Conservation (phyloP, 306 rosid genomes). For the Vicia villosa region DNA sequence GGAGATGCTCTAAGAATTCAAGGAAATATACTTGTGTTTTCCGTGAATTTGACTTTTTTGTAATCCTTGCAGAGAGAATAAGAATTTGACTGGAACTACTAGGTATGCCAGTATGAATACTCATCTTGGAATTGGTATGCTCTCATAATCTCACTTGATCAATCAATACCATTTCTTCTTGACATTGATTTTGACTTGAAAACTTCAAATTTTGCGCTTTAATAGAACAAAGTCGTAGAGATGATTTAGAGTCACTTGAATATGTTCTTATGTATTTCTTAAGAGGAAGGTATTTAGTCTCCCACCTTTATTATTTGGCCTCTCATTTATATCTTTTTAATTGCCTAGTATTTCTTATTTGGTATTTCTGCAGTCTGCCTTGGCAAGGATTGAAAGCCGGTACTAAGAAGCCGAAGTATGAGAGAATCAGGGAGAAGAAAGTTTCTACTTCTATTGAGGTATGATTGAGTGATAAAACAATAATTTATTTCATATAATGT, state of each 20-base stretch:
- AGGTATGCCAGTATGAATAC: conserved; percentile 99
- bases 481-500: conserved; percentile 18
- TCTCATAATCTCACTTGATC: conserved; percentile 27
- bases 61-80: conserved; percentile 79
- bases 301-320: conserved; percentile 17
- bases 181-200: conserved; percentile 32
- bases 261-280: conserved; percentile 91
- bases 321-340: conserved; percentile 25
- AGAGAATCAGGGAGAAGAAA: conserved; percentile 97
- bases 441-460: conserved; percentile 97
- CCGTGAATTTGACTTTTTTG: conserved; percentile 33
- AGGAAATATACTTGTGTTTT: conserved; percentile 16
- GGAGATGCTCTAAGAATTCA: no score
- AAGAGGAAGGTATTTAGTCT: conserved; percentile 76
- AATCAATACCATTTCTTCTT: conserved; percentile 7
- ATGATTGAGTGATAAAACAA: conserved; percentile 22
- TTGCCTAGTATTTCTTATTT: conserved; percentile 39
- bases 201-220: conserved; percentile 33
- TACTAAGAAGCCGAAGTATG: conserved; percentile 95
- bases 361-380: conserved; percentile 72
- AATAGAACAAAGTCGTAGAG: conserved; percentile 96
- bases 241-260: conserved; percentile 98
- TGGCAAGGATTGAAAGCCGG: conserved; percentile 99
- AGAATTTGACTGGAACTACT: conserved; percentile 97
- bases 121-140: conserved; percentile 92